Evolutionary conservation across 495 filamentous ascomycete species (phyloP).

Genomic region (Podospora pseudoanserina): DNA sequence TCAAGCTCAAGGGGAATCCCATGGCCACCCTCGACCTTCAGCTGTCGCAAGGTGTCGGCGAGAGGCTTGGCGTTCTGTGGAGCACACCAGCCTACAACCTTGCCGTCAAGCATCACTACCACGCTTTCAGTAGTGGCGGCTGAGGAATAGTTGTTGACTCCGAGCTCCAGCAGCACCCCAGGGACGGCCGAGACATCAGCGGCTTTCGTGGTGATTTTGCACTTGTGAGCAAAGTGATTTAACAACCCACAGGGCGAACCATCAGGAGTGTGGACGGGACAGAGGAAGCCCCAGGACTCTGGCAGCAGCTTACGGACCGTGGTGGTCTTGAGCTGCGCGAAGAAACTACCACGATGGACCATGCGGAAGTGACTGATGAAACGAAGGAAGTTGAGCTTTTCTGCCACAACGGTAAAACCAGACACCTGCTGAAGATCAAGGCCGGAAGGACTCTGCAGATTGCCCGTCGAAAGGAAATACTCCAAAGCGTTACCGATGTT

Average conservation of each 20-base stretch:
- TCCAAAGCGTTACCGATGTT: constrained; percentile 82
- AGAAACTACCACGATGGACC: constrained; percentile 98
- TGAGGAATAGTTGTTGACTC: constrained; percentile 66
- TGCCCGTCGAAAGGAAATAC: constrained; percentile 95
- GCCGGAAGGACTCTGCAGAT: constrained; percentile 83
- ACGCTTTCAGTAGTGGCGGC: constrained; percentile 75
- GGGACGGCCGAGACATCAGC: constrained; percentile 71
- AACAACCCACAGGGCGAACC: constrained; percentile 90
- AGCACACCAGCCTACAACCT: constrained; percentile 83
- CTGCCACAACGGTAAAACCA: constrained; percentile 92
- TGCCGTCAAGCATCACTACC: constrained; percentile 83
- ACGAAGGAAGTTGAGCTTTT: constrained; percentile 98
- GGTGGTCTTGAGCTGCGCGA: constrained; percentile 94
- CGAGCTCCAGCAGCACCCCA: constrained; percentile 67
- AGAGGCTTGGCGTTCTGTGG: constrained; percentile 75
- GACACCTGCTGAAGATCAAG: constrained; percentile 91
- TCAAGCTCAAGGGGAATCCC: constrained; percentile 80
- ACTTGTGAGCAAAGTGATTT: constrained; percentile 95
- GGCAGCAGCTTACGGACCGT: constrained; percentile 92
- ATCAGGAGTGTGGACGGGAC: constrained; percentile 96
- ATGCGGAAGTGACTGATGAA: constrained; percentile 99
- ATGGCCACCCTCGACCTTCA: constrained; percentile 93
- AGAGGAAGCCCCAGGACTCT: constrained; percentile 96
- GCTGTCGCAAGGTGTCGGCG: constrained; percentile 78
- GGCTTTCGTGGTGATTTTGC: constrained; percentile 71